These are phyloP conservation scores for Solanum rostratum DNA, from an alignment of 257 asterid genomes.

Conservation along the genomic window DNA sequence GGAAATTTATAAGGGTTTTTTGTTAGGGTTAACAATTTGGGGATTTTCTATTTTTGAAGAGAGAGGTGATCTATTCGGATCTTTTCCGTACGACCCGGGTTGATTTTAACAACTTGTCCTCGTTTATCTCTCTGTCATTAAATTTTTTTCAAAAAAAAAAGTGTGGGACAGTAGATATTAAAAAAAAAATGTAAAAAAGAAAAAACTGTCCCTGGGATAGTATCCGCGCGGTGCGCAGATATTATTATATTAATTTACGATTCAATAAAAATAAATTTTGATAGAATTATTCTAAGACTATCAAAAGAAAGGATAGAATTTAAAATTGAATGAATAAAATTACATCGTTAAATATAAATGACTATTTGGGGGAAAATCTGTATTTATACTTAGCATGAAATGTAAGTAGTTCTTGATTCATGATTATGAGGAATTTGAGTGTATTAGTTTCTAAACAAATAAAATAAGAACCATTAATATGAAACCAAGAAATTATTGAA, in stretches of 20 bases:
- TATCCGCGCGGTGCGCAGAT: background rate
- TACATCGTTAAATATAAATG: background rate
- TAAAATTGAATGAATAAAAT: background rate
- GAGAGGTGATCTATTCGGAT: background rate
- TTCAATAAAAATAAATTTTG: background rate
- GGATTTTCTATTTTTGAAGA: background rate
- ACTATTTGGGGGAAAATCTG: background rate
- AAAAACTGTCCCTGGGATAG: background rate
- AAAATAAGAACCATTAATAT: background rate
- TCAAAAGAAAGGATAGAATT: background rate
- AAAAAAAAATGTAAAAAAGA: background rate
- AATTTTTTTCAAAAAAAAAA: background rate
- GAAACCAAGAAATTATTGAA: background rate
- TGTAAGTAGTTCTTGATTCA: background rate
- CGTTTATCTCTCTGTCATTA: background rate
- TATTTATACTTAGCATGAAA: background rate
- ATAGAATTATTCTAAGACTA: background rate
- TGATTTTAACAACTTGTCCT: background rate
- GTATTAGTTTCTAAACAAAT: background rate
- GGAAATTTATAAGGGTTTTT: background rate
- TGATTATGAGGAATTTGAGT: background rate
- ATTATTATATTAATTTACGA: background rate
- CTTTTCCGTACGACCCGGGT: background rate
- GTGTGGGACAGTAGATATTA: background rate
- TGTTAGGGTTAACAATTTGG: background rate